These are phyloP conservation scores for Heliosperma pusillum DNA, from an alignment of 148 eudicot species.

Conservation along the genomic window DNA sequence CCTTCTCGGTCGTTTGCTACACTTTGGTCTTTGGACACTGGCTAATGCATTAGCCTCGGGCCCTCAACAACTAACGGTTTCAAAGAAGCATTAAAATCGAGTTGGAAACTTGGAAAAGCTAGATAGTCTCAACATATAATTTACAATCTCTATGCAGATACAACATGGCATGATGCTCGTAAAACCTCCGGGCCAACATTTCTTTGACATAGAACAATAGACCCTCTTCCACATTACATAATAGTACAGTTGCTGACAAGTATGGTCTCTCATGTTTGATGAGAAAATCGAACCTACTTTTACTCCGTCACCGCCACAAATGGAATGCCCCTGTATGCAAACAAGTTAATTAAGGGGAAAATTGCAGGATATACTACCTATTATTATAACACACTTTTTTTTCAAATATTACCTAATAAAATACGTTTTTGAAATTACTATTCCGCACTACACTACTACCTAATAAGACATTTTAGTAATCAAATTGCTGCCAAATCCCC, in stretches of 20 bases:
- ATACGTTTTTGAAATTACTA: too few species aligned
- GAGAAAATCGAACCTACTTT: not conserved
- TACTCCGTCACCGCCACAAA: constrained; percentile 36
- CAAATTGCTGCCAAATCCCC: too few species aligned
- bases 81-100: not conserved
- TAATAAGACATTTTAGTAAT: too few species aligned
- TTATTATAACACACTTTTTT: too few species aligned
- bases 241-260: not conserved
- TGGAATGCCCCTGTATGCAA: constrained; percentile 53
- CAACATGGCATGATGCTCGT: not conserved
- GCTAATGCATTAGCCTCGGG: not conserved
- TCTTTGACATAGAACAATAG: not conserved
- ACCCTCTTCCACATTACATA: not conserved
- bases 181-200: too few species aligned
- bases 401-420: too few species aligned
- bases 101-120: not conserved
- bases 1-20: too few species aligned
- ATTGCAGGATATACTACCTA: not conserved
- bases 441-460: too few species aligned
- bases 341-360: constrained; percentile 11
- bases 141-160: not conserved
- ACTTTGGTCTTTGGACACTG: too few species aligned
- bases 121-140: not conserved
- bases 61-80: not conserved
- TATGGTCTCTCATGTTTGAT: not conserved